Percentiles rank a stretch among this genome's conserved stretches.
phyloP scores from a whole-genome alignment of 225 moss, liverwort and hornwort species.

The Bryoerythrophyllum caledonicum region DNA sequence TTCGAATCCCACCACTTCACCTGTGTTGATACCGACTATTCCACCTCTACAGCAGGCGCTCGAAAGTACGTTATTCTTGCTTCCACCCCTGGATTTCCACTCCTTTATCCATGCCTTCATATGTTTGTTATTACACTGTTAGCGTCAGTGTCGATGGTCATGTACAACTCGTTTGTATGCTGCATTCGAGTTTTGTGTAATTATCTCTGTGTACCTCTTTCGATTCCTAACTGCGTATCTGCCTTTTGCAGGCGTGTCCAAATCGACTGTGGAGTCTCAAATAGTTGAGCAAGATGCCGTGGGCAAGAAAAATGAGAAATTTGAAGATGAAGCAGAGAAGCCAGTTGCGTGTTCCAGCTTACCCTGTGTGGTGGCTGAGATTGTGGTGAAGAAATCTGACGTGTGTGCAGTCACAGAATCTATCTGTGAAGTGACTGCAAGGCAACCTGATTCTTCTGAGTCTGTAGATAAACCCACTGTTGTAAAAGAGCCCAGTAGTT shows the following conservation, averaged over 20 bases:
- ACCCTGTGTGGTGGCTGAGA: constrained; percentile 26
- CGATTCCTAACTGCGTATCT: constrained; percentile 2
- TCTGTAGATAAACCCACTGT: constrained; percentile 41
- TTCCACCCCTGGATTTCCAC: background rate
- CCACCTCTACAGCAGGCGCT: constrained; percentile 40
- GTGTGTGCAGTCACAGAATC: constrained; percentile 27
- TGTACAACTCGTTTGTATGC: background rate
- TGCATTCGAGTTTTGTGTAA: background rate
- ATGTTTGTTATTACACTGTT: background rate
- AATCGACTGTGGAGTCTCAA: constrained; percentile 26
- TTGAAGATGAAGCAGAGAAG: constrained; percentile 35
- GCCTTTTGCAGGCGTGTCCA: constrained; percentile 35
- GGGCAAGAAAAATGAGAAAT: constrained; percentile 31
- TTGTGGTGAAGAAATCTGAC: constrained; percentile 28
- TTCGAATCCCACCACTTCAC: constrained; percentile 33
- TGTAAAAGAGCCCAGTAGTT: constrained; percentile 28
- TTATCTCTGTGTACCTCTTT: background rate
- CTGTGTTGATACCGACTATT: constrained; percentile 17
- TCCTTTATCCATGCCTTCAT: background rate
- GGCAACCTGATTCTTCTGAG: constrained; percentile 38
- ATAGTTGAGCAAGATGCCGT: constrained; percentile 24
- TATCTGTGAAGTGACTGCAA: constrained; percentile 29
- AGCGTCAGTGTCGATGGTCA: background rate
- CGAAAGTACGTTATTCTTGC: constrained; percentile 40
- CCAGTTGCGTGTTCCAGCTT: constrained; percentile 15